Base-by-base conservation (phyloP, 495 filamentous ascomycete genomes). In the Neurospora sp. region DNA sequence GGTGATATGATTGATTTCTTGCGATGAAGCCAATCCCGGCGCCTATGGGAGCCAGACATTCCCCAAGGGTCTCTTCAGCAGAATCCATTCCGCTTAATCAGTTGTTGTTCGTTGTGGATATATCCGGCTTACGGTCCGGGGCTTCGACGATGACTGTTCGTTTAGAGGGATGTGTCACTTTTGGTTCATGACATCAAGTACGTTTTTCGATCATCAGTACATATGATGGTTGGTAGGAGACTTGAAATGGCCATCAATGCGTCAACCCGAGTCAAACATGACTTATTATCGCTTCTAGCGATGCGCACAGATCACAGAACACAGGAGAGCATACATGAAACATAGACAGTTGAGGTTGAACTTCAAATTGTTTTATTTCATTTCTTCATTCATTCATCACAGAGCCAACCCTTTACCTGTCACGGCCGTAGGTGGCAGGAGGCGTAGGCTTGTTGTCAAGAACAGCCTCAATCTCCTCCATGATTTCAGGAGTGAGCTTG, bases 381-480 rank as follows among this genome's bases (percentile, higher is more conserved):
- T 35, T 65, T 35, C 27, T 65, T 65, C 27, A 18, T 65, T 18
- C 6, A 68, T 31, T 71, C 27, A 70, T 69, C 40, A n/a, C 48
- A 37, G 7, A 45, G 22, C 35, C 44, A 42, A 6, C 18, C 40
- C 42, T 37, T 72, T 70, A 72, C 65, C 76, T 72, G 22, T 77
- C 27, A 45, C 78, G 73, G 0, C 77, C 77, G 22, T 40, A 81
- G 3, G 75, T 76, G 18, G 40, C 41, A 4, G 71, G 72, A 1
- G 72, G 73, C 37, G 69, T 69, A 18, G 80, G 80, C 79, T 81
- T 81, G 71, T 81, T 81, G 5, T 75, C 74, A 73, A 81, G 42
- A 40, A 81, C 75, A 3, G 76, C 82, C 75, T 94, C 91, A 79
- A 94, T 93, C 86, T 91, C 88, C 76, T 87, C 86, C 83, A 93